Evolutionary conservation across 768 basidiomycete genomes (phyloP).

Genomic region (Termitomyces sp.): DNA sequence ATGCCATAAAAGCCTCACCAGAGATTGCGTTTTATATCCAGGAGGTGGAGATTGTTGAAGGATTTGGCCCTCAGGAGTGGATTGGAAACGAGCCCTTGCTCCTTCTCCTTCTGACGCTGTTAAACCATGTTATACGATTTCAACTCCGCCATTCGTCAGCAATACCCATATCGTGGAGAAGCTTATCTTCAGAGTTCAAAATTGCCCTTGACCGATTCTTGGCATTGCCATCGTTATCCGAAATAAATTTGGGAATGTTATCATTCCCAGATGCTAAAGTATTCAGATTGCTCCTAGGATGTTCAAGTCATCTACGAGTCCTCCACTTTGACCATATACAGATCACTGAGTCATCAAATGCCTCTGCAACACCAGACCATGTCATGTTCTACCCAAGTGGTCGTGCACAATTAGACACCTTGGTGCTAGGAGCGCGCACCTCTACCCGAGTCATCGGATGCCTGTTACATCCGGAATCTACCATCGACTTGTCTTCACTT

Average conservation of each 20-base stretch:
- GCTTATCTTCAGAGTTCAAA: conserved; percentile 11
- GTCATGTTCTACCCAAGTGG: background rate
- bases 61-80: conserved; percentile 18
- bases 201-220: conserved; percentile 15
- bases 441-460: conserved; percentile 17
- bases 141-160: conserved; percentile 17
- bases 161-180: conserved; percentile 16
- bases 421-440: conserved; percentile 21
- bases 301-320: conserved; percentile 14
- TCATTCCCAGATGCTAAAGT: conserved; percentile 12
- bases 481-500: conserved; percentile 13
- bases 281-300: conserved; percentile 11
- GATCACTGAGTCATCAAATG: background rate
- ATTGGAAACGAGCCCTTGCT: conserved; percentile 15
- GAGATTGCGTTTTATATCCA: conserved; percentile 15
- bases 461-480: conserved; percentile 18
- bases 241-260: conserved; percentile 17
- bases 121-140: conserved; percentile 18
- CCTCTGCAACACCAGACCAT: background rate
- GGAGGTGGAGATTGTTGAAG: conserved; percentile 20
- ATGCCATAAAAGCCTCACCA: conserved; percentile 10
- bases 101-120: conserved; percentile 11
- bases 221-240: conserved; percentile 13
- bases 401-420: conserved; percentile 15
- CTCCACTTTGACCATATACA: conserved; percentile 18